Conservation (phyloP, 1,139 yeast species). For the Zygosaccharomyces pseudobailii region DNA sequence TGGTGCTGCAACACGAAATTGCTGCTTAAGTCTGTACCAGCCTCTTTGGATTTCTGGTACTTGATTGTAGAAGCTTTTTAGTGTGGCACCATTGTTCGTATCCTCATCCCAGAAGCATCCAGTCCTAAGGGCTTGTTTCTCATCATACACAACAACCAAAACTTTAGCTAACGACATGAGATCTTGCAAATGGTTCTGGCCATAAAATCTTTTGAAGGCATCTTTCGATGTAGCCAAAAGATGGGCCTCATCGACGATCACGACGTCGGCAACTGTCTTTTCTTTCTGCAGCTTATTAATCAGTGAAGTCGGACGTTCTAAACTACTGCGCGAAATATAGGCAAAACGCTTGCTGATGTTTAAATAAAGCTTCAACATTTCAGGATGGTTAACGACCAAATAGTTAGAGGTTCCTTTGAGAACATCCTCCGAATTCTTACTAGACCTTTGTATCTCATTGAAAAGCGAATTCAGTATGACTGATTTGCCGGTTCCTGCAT, state of each 20-base stretch:
- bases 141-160: conserved; percentile 39
- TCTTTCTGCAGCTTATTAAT: conserved; percentile 33
- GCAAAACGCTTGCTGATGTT: conserved; percentile 36
- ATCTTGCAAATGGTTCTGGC: conserved; percentile 39
- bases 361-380: conserved; percentile 40
- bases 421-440: conserved; percentile 14
- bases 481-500: conserved; percentile 58
- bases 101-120: conserved; percentile 40
- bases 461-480: conserved; percentile 73
- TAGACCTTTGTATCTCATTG: conserved; percentile 42
- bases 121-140: conserved; percentile 40
- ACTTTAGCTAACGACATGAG: conserved; percentile 36
- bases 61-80: conserved; percentile 17
- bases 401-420: conserved; percentile 33
- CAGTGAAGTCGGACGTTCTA: conserved; percentile 41
- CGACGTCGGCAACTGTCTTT: conserved; percentile 31
- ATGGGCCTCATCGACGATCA: conserved; percentile 43
- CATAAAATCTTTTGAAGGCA: conserved; percentile 39
- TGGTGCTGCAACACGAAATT: conserved; percentile 40
- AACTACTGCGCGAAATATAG: conserved; percentile 34
- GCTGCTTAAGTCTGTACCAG: conserved; percentile 34
- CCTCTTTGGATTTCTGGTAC: conserved; percentile 17
- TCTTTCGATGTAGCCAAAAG: conserved; percentile 39
- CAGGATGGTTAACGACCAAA: conserved; percentile 42
- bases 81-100: conserved; percentile 31